Evolutionary conservation across 768 basidiomycete genomes (phyloP).

Genomic region (Suillus fuscotomentosus): DNA sequence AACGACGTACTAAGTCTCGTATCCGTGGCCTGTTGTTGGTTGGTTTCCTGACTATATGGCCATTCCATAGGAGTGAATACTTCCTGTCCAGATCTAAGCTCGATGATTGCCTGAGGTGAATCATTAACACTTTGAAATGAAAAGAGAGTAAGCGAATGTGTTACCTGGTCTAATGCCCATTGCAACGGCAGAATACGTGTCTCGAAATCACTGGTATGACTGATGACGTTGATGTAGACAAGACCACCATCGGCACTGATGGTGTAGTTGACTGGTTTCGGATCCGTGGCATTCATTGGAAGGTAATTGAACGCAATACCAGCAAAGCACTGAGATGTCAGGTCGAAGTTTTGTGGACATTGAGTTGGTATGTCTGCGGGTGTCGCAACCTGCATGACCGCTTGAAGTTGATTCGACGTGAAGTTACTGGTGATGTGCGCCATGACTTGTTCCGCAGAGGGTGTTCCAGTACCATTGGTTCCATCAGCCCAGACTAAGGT

Average conservation of each 20-base stretch:
- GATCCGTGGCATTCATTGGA: slow-evolving; percentile 36
- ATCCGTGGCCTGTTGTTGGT: slow-evolving; percentile 54
- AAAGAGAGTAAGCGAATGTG: neutral
- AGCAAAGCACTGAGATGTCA: slow-evolving; percentile 68
- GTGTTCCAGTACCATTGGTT: slow-evolving; percentile 53
- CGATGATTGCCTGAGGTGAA: slow-evolving; percentile 60
- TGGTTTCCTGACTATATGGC: slow-evolving; percentile 70
- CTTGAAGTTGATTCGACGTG: slow-evolving; percentile 41
- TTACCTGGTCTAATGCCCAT: slow-evolving; percentile 68
- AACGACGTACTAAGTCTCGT: slow-evolving; percentile 54
- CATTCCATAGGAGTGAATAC: slow-evolving; percentile 64
- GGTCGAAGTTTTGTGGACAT: slow-evolving; percentile 76
- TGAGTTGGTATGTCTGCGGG: slow-evolving; percentile 47
- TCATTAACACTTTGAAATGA: neutral
- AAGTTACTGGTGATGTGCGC: slow-evolving; percentile 54
- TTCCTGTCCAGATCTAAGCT: slow-evolving; percentile 56
- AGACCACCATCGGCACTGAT: slow-evolving; percentile 68
- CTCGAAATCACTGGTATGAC: slow-evolving; percentile 70
- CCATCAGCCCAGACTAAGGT: slow-evolving; percentile 67
- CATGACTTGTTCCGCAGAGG: slow-evolving; percentile 62
- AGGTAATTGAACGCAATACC: slow-evolving; percentile 62
- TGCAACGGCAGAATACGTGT: slow-evolving; percentile 67
- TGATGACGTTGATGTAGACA: slow-evolving; percentile 58
- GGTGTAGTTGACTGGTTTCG: slow-evolving; percentile 59
- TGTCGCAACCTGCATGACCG: slow-evolving; percentile 48